Conservation (phyloP, 83 land plant species). For the Isoetes engelmannii region DNA sequence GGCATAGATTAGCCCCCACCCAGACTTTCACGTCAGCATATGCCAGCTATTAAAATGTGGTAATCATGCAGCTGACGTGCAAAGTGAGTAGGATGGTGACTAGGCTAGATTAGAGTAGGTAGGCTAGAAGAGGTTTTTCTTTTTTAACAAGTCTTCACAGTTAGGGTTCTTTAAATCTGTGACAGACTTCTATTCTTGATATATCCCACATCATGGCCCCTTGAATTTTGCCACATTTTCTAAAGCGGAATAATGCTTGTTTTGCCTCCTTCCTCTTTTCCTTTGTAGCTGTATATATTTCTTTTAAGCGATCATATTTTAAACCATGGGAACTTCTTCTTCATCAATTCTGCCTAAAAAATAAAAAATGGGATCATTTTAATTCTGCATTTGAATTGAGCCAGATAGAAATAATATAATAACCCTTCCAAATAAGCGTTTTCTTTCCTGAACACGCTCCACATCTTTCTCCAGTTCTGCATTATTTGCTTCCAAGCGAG, state of each 20-base stretch:
- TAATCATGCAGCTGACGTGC: no score
- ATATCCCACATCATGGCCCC: no score
- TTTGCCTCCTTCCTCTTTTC: conserved; percentile 50
- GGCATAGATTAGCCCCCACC: no score
- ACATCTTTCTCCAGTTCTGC: conserved; percentile 91
- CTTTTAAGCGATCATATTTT: conserved; percentile 65
- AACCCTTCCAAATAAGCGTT: conserved; percentile 57
- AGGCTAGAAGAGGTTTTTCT: no score
- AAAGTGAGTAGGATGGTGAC: no score
- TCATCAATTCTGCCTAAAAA: conserved; percentile 62
- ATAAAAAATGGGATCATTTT: not conserved
- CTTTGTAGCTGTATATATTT: conserved; percentile 40
- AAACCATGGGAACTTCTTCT: conserved; percentile 93
- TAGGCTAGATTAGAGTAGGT: no score
- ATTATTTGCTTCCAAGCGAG: conserved; percentile 53
- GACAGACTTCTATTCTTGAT: no score
- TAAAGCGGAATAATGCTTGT: conserved; percentile 47
- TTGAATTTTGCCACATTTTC: conserved; percentile 38
- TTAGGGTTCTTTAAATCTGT: no score
- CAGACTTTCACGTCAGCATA: no score
- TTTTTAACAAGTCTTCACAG: no score
- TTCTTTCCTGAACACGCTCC: conserved; percentile 75
- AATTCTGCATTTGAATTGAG: not conserved
- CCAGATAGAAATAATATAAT: not conserved
- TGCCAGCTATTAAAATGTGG: no score